Percentiles rank a stretch among this genome's conserved stretches.
Evolutionary conservation across 2,329 filamentous ascomycete genomes (phyloP).

Genomic region (Alternaria burnsii): DNA sequence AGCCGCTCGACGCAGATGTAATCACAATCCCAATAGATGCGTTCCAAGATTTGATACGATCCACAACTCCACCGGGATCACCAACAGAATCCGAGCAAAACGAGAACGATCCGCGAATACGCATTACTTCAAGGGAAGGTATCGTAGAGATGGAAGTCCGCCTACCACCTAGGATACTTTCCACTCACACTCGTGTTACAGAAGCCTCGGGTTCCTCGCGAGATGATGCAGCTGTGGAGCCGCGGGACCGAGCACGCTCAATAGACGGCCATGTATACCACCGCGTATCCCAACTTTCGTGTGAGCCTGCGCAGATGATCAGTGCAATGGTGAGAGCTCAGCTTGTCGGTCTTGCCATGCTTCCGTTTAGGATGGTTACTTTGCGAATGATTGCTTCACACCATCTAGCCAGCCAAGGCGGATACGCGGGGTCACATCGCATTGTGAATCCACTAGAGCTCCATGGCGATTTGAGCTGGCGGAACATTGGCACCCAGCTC

Average conservation of each 20-base stretch:
- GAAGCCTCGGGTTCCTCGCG: conserved; percentile 20
- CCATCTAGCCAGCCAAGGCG: conserved; percentile 28
- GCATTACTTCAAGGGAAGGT: conserved; percentile 50
- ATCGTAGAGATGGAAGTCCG: conserved; percentile 52
- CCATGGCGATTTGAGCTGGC: conserved; percentile 23
- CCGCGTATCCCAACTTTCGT: conserved; percentile 49
- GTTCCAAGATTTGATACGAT: conserved; percentile 25
- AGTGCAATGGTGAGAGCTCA: conserved; percentile 43
- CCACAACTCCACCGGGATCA: conserved; percentile 33
- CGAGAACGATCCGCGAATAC: conserved; percentile 47
- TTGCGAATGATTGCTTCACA: conserved; percentile 45
- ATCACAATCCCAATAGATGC: conserved; percentile 19
- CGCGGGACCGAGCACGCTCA: conserved; percentile 11
- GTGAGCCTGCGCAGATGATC: conserved; percentile 45
- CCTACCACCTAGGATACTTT: conserved; percentile 44
- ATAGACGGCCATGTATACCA: conserved; percentile 29
- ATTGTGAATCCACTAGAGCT: conserved; percentile 18
- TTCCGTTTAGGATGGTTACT: conserved; percentile 44
- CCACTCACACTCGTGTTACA: conserved; percentile 37
- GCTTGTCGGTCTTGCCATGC: conserved; percentile 39
- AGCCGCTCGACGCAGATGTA: conserved; percentile 12
- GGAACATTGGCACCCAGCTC: conserved; percentile 31
- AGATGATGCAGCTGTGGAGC: conserved; percentile 13
- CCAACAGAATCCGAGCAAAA: conserved; percentile 38
- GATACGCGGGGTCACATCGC: conserved; percentile 15